These are phyloP conservation scores for Eugenia klotzschiana DNA, from an alignment of 441 rosid genomes.

Conservation along the genomic window DNA sequence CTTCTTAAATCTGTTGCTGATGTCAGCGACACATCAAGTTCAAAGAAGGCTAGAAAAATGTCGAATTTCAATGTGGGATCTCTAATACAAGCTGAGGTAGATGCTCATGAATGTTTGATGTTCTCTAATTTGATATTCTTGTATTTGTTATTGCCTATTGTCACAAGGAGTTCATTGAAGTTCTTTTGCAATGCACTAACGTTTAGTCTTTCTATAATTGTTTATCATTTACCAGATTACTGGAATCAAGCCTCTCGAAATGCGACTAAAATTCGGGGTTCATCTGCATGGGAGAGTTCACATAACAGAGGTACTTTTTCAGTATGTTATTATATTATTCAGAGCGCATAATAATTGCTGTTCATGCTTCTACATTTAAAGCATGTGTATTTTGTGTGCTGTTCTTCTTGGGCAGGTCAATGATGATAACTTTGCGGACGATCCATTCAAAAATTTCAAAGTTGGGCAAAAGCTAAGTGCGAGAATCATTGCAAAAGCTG, in stretches of 20 bases:
- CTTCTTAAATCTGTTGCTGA: constrained; percentile 60
- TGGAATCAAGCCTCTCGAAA: constrained; percentile 71
- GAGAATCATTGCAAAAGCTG: constrained; percentile 49
- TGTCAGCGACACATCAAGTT: constrained; percentile 47
- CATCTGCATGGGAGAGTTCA: constrained; percentile 75
- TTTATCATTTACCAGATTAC: constrained; percentile 47
- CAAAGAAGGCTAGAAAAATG: constrained; percentile 76
- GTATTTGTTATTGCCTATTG: neutral
- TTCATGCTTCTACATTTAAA: neutral
- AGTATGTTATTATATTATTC: neutral
- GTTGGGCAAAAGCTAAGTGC: constrained; percentile 77
- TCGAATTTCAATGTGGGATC: constrained; percentile 64
- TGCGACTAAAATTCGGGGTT: constrained; percentile 74
- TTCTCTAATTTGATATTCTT: neutral
- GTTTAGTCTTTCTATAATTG: neutral
- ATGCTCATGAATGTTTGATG: neutral
- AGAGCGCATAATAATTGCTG: neutral
- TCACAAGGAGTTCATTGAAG: neutral
- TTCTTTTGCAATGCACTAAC: neutral
- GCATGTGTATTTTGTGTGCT: neutral
- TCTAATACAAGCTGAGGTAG: constrained; percentile 81
- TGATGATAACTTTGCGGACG: constrained; percentile 30
- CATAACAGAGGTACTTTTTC: constrained; percentile 67
- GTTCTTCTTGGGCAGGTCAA: constrained; percentile 33
- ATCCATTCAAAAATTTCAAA: constrained; percentile 56